Evolutionary conservation across 164 flowering plant genomes (phyloP), one percentile per base, ranked within the genome.

Genomic region (Hamamelis virginiana): DNA sequence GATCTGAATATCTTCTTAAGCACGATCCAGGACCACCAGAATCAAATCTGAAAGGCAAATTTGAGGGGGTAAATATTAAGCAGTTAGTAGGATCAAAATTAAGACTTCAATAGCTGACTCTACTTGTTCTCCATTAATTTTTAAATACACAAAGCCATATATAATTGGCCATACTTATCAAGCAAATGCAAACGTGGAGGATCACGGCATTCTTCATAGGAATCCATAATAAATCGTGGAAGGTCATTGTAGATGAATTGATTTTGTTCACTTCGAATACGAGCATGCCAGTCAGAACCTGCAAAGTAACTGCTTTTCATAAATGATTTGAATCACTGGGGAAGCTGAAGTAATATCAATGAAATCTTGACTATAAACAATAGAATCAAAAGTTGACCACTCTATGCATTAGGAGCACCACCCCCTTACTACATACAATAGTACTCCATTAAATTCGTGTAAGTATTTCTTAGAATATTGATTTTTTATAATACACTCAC

Each of bases 281-380:
- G 83, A 33, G 88, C 73, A 84, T 89, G 99, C 98, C 99, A 91
- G 45, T 89, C 91, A 66, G 82, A 80, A 78, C 98, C 99, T 95
- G 92, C 80, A 85, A 76, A 72, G 46, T 28, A 77, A 68, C 77
- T 76, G 77, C 64, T 76, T 63, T 70, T 27, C 60, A 58, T 71
- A 61, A 77, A 76, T 59, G 44, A 69, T 41, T 58, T 70, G 76
- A 74, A 75, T 56, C 1, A 4, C 62, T 22, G 13, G 26, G 50
- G 14, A 44, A 5, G 41, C 57, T 11, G 25, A 50, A n/a, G 28
- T 25, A 12, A 27, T 21, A 62, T n/a, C 11, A 28, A 45, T 15
- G 33, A 13, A 51, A 22, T 26, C 25, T 48, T 26, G 27, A 48
- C 26, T 59, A 33, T 62, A 46, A 27, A 25, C 13, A 55, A 21